Evolutionary conservation across 1,284 basidiomycete genomes (phyloP), one percentile per base, ranked within the genome.

Genomic region (Puccinia horiana): DNA sequence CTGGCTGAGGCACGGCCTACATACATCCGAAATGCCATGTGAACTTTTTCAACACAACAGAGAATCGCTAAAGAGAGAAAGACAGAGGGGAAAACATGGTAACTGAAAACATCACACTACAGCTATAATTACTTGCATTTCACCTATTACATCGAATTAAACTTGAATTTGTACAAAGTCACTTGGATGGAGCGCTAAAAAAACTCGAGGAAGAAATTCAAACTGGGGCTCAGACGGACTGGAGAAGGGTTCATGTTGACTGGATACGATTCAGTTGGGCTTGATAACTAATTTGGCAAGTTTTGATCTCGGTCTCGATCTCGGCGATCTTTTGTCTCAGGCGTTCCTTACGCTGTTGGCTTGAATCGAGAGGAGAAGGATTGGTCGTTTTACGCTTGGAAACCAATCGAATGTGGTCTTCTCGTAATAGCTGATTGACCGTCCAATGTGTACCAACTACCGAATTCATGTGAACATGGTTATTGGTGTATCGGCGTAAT

Each of bases 381-480:
- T 74, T 42, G 32, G 35, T 54, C 0, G 42, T 1, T 47, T 65
- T 61, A 1, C 56, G 56, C 54, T 81, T 81, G 11, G 79, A 74
- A n/a, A 56, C n/a, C 35, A 52, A 14, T 1, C 35, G 56, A n/a
- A 67, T 65, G 40, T 81, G 79, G 44, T 81, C 79, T 23, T 73
- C 70, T 47, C 69, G 35, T 12, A 81, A 58, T 49, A 74, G 58
- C 26, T 72, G 35, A 37, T 81, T 81, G 58, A 81, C 58, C 5
- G 79, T 81, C 79, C 79, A 81, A 74, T 73, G 79, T 37, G 54
- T 81, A 1, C 70, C 79, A 14, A 81, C n/a, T 1, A 81, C 23
- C 29, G 70, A 81, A 58, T 81, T 81, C 79, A 81, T 81, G 35
- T 74, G 54, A 18, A 72, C 37, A 35, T 81, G 79, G 58, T 63